A percentile compares a stretch with the other conserved stretches of the same genome.
phyloP scores from a whole-genome alignment of 148 eudicot species.

The Mesembryanthemum crystallinum region DNA sequence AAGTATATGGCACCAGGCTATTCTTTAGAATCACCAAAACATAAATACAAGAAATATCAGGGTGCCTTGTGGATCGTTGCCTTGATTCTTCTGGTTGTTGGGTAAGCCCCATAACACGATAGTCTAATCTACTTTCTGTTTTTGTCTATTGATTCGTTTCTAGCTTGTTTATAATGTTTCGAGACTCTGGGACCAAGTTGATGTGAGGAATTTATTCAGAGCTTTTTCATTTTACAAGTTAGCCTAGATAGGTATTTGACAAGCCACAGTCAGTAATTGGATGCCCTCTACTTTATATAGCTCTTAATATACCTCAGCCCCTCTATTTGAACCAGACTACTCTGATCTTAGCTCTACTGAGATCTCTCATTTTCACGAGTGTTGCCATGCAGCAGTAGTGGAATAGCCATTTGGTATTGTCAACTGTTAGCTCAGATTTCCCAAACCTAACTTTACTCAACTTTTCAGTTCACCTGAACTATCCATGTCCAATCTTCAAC shows the following conservation, averaged over 20 bases:
- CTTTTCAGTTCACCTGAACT: too few species aligned
- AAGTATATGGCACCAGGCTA: slow-evolving; percentile 43
- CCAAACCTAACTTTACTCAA: neutral
- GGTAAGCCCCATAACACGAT: slow-evolving; percentile 43
- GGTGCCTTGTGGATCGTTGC: slow-evolving; percentile 57
- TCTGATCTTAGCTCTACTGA: neutral
- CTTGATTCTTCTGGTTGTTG: slow-evolving; percentile 47
- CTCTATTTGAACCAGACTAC: neutral
- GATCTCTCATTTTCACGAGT: neutral
- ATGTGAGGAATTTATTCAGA: neutral
- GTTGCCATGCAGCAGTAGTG: neutral
- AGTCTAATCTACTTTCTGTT: neutral
- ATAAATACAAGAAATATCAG: slow-evolving; percentile 68
- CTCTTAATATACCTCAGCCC: neutral
- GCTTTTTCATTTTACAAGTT: neutral
- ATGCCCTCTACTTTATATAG: neutral
- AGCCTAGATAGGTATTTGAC: neutral
- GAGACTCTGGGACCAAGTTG: neutral
- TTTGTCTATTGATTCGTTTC: neutral
- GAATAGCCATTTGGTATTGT: neutral
- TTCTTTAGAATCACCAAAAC: slow-evolving; percentile 31
- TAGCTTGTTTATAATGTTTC: neutral
- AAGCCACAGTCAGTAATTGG: neutral
- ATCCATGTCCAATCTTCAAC: too few species aligned
- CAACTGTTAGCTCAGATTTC: neutral